These are phyloP conservation scores for Zygosaccharomyces gambellarensis DNA, from an alignment of 805 yeast species.

Conservation along the genomic window DNA sequence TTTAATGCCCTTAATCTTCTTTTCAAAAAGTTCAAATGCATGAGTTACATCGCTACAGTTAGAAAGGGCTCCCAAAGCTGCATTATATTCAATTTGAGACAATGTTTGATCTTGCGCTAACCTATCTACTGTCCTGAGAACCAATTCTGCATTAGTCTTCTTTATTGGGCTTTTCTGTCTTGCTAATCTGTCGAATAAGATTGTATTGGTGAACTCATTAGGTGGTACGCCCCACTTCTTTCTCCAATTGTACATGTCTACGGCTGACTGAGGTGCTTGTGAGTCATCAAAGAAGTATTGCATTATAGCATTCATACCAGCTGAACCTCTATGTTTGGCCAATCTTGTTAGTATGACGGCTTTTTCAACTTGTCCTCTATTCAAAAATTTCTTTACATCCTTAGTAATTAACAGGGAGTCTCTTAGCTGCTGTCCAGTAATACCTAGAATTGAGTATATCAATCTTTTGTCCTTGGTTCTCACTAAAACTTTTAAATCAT, in stretches of 20 bases:
- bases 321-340: constrained; percentile 47
- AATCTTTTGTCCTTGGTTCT: constrained; percentile 42
- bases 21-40: constrained; percentile 39
- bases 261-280: constrained; percentile 44
- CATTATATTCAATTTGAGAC: constrained; percentile 42
- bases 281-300: constrained; percentile 42
- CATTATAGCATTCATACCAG: constrained; percentile 60
- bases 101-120: constrained; percentile 32
- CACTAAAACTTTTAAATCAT: constrained; percentile 33
- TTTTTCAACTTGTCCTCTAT: constrained; percentile 45
- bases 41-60: constrained; percentile 37
- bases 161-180: constrained; percentile 32
- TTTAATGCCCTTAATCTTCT: constrained; percentile 14
- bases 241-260: constrained; percentile 48
- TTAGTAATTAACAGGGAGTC: constrained; percentile 54
- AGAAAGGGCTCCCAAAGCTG: constrained; percentile 43
- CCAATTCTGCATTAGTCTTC: constrained; percentile 32
- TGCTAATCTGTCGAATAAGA: constrained; percentile 44
- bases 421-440: constrained; percentile 49
- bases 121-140: constrained; percentile 33
- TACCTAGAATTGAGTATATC: constrained; percentile 53
- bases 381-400: constrained; percentile 50
- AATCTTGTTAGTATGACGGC: constrained; percentile 50
- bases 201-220: constrained; percentile 46
- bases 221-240: constrained; percentile 58